Percentiles rank a stretch among this genome's conserved stretches.
phyloP scores from a whole-genome alignment of 169 alveolate genomes.

The Plasmodium inui region DNA sequence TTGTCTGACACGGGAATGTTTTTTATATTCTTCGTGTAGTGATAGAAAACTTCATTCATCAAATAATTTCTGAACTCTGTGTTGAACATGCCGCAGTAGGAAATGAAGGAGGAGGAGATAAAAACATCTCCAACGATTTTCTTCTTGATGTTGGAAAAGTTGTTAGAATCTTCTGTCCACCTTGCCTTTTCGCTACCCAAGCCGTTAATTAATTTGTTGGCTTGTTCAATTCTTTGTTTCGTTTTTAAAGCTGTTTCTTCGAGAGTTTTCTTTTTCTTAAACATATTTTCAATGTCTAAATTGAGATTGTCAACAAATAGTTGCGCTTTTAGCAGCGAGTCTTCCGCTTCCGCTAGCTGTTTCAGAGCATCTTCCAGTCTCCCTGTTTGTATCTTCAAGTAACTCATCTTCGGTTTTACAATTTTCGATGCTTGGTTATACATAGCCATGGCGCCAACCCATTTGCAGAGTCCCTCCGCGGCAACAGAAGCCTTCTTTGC shows the following conservation, averaged over 20 bases:
- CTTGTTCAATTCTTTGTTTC: constrained; percentile 94
- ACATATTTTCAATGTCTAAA: constrained; percentile 90
- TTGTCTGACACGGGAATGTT: constrained; percentile 84
- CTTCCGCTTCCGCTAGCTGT: constrained; percentile 93
- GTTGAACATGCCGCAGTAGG: constrained; percentile 97
- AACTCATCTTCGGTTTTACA: constrained; percentile 96
- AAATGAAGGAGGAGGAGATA: constrained; percentile 92
- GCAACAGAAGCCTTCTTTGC: constrained; percentile 91
- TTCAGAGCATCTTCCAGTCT: constrained; percentile 92
- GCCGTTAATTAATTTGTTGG: constrained; percentile 94
- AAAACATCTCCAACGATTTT: constrained; percentile 95
- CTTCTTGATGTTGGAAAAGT: constrained; percentile 91
- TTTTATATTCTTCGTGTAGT: constrained; percentile 88
- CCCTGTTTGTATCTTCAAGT: constrained; percentile 92
- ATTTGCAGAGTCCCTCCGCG: constrained; percentile 93
- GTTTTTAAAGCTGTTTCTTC: constrained; percentile 93
- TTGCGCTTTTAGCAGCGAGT: constrained; percentile 90
- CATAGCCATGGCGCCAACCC: constrained; percentile 95
- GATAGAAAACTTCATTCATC: constrained; percentile 90
- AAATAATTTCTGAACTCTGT: constrained; percentile 94
- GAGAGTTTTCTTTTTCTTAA: constrained; percentile 91
- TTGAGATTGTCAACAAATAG: constrained; percentile 91
- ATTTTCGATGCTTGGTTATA: constrained; percentile 95
- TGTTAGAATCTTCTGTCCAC: constrained; percentile 95
- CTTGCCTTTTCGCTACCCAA: constrained; percentile 94